Evolutionary conservation across 352 stramenopile species (phyloP).

Genomic region (Pythium myriotylum): DNA sequence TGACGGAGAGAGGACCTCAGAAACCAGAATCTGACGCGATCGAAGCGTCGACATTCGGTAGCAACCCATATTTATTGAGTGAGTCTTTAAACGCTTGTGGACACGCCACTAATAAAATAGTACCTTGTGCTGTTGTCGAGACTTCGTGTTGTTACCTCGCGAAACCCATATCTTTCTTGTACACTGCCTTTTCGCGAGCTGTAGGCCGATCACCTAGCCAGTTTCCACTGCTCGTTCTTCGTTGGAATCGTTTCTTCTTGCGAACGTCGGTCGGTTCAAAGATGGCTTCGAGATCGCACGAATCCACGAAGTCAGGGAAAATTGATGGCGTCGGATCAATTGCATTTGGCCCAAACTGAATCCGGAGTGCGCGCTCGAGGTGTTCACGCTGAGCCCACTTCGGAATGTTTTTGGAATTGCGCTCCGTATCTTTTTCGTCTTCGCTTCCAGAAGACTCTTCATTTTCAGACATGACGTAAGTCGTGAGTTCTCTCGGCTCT

Average conservation of each 20-base stretch:
- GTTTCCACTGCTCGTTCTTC: constrained; percentile 84
- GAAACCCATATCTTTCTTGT: constrained; percentile 87
- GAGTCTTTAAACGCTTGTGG: constrained; percentile 19
- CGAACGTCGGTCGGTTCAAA: constrained; percentile 70
- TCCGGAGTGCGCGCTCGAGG: constrained; percentile 63
- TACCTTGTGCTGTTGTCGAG: constrained; percentile 7
- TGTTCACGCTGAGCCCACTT: constrained; percentile 78
- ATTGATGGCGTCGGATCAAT: constrained; percentile 77
- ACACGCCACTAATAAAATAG: constrained; percentile 32
- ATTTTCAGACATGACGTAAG: constrained; percentile 85
- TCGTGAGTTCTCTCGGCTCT: constrained; percentile 33
- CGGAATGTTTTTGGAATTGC: constrained; percentile 78
- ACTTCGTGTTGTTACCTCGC: constrained; percentile 33
- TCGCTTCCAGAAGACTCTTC: constrained; percentile 66
- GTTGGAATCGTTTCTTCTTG: constrained; percentile 81
- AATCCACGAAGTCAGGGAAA: constrained; percentile 85
- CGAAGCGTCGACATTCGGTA: constrained; percentile 27
- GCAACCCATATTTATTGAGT: constrained; percentile 33
- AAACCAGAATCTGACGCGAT: constrained; percentile 19
- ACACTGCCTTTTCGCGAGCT: constrained; percentile 73
- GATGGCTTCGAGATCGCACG: constrained; percentile 84
- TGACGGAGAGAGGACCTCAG: constrained; percentile 15
- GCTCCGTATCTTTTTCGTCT: constrained; percentile 36
- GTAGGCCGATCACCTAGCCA: constrained; percentile 83
- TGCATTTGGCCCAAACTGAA: constrained; percentile 75